These are phyloP conservation scores for Quercus lobata DNA, from an alignment of 331 rosid genomes.

Conservation along the genomic window DNA sequence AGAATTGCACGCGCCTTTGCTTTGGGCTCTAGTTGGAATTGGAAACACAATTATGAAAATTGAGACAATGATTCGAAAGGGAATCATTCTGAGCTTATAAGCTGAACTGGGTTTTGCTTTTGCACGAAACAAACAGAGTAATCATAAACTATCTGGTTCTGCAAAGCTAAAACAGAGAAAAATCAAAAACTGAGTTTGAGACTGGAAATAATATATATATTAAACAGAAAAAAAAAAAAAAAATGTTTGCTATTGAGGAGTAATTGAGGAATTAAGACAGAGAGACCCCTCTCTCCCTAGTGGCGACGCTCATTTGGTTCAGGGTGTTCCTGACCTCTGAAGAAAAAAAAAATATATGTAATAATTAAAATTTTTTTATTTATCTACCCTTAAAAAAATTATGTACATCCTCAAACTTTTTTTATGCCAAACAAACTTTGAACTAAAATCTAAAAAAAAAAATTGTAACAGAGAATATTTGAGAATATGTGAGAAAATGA, in stretches of 20 bases:
- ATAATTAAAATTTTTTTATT: no score
- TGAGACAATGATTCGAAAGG: constrained; percentile 10
- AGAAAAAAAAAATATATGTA: no score
- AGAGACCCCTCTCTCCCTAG: no score
- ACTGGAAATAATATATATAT: background rate
- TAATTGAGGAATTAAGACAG: constrained; percentile 49
- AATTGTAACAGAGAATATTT: no score
- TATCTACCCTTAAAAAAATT: no score
- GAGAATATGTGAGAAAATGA: no score
- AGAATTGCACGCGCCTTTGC: background rate
- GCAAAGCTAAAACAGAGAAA: background rate
- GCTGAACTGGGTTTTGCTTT: constrained; percentile 2
- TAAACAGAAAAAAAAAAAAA: no score
- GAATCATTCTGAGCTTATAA: constrained; percentile 26
- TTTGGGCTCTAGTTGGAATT: constrained; percentile 27
- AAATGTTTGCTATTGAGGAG: background rate
- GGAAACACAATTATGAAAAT: constrained; percentile 23
- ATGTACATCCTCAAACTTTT: no score
- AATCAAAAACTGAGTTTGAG: background rate
- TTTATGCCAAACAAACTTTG: no score
- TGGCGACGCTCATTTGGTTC: no score
- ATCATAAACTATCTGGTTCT: constrained; percentile 33
- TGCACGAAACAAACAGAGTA: background rate
- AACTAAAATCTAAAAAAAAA: no score
- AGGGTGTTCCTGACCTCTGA: no score